Percentiles rank a stretch among this genome's conserved stretches.
These are phyloP conservation scores for Gnetum montanum DNA, from an alignment of 75 land plant species.

Conservation along the genomic window DNA sequence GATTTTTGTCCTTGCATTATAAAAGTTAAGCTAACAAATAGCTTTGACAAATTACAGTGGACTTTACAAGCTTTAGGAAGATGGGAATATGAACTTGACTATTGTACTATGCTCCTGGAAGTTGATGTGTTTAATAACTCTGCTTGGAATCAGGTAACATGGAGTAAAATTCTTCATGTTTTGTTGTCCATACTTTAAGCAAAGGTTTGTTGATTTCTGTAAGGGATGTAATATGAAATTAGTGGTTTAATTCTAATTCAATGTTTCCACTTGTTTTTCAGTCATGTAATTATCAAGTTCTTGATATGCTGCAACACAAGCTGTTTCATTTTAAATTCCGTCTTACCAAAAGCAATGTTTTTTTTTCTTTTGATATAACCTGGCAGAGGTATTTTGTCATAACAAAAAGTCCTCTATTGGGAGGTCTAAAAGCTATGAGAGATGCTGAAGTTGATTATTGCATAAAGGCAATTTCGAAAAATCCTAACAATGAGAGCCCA, in stretches of 20 bases:
- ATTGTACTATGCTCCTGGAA: slow-evolving; percentile 49
- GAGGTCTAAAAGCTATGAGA: slow-evolving; percentile 64
- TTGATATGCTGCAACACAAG: background rate
- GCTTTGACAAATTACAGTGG: slow-evolving; percentile 82
- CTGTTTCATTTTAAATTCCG: too few relatives aligned
- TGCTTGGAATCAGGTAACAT: slow-evolving; percentile 96
- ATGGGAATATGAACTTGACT: slow-evolving; percentile 86
- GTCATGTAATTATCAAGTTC: background rate
- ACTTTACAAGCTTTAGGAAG: slow-evolving; percentile 85
- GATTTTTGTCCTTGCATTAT: too few relatives aligned
- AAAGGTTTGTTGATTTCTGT: background rate
- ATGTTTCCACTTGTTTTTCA: background rate
- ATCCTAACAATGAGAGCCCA: slow-evolving; percentile 85
- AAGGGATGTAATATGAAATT: background rate
- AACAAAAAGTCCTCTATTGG: slow-evolving; percentile 62
- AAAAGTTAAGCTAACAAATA: too few relatives aligned
- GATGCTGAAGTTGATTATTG: slow-evolving; percentile 64
- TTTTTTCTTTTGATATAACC: background rate
- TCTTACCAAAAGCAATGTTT: too few relatives aligned
- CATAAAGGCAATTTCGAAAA: slow-evolving; percentile 38
- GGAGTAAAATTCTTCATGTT: background rate
- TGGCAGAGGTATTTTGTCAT: slow-evolving; percentile 93
- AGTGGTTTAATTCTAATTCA: background rate
- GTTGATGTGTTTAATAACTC: slow-evolving; percentile 83
- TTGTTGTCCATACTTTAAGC: too few relatives aligned